Evolutionary conservation across 192 early-diverging fungal species (phyloP), one percentile per base, ranked within the genome.

Genomic region (Podochytrium sp.): DNA sequence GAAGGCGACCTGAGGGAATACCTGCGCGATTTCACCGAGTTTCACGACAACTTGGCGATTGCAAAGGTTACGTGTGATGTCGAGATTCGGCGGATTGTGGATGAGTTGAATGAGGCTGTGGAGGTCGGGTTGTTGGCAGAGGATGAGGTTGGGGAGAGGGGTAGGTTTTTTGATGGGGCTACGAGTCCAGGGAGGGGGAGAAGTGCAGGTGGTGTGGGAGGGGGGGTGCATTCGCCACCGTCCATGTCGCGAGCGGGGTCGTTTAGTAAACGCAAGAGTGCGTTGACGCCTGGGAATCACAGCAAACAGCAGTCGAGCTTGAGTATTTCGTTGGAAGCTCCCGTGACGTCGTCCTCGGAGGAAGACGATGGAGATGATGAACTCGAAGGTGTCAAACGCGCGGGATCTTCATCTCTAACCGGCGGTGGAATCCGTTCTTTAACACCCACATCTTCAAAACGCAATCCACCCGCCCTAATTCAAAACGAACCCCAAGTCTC

Each of bases 91-190:
- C 76, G 82, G 20, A 87, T 92, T 60, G 87, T 93, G 33, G 76
- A 85, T 41, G 91, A 89, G 49, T 78, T 93, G 2, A 85, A 87
- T 64, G 86, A 88, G 42, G 86, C 85, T 47, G 92, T 92, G 7
- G 91, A 94, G 60, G 38, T 67, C 3, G 64, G 74, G 7, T 56
- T 75, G 56, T 60, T 27, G 30, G 82, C 87, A 42, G 84, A 81
- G 5, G 81, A 83, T 43, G 78, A 80, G 20, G 71, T 59, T 61
- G n/a, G n/a, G 38, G 23, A 10, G 5, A 35, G 59, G 27, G 59
- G 59, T 16, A 27, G 43, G 7, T 12, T 7, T 47, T 16, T 12
- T 57, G 55, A 27, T 18, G 29, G 55, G 14, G 29, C 12, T 20
- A 49, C 38, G 7, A 32, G 40, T 65, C 40, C 42, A 20, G 33